phyloP scores from a whole-genome alignment of 805 yeast genomes.

The Ogataea pignaliae region DNA sequence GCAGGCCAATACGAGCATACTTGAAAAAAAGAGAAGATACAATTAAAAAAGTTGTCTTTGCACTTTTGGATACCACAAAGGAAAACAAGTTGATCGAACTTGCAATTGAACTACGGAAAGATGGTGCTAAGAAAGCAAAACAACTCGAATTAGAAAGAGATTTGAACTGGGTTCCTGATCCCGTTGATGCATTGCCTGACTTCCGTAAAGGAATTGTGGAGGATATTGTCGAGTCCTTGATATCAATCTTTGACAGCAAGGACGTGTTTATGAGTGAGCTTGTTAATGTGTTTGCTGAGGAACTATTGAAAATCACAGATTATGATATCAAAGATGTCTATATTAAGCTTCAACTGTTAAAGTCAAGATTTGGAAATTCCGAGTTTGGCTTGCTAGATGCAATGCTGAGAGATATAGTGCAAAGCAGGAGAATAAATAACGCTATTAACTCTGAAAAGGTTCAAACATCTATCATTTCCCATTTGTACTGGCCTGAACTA shows the following conservation, averaged over 20 bases:
- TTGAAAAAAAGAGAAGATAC: slow-evolving; percentile 73
- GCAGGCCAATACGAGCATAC: slow-evolving; percentile 69
- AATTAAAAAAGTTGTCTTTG: slow-evolving; percentile 62
- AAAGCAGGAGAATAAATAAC: slow-evolving; percentile 46
- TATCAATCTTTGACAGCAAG: slow-evolving; percentile 69
- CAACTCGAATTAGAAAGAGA: slow-evolving; percentile 40
- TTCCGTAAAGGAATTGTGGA: slow-evolving; percentile 56
- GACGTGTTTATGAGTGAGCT: slow-evolving; percentile 64
- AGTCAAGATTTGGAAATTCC: slow-evolving; percentile 59
- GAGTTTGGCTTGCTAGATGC: slow-evolving; percentile 71
- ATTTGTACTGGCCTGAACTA: slow-evolving; percentile 76
- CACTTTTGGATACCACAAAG: slow-evolving; percentile 49
- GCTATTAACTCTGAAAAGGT: slow-evolving; percentile 31
- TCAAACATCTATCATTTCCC: slow-evolving; percentile 64
- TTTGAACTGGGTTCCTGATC: slow-evolving; percentile 76
- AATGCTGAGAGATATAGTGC: slow-evolving; percentile 71
- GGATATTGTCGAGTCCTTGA: slow-evolving; percentile 67
- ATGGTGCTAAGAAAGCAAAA: slow-evolving; percentile 21
- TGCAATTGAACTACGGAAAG: slow-evolving; percentile 45
- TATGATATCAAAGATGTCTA: slow-evolving; percentile 38
- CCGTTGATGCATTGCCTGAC: slow-evolving; percentile 86
- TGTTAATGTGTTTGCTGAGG: slow-evolving; percentile 52
- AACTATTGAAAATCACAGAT: slow-evolving; percentile 41
- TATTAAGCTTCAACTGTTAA: slow-evolving; percentile 47
- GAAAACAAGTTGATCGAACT: slow-evolving; percentile 47